phyloP scores from a whole-genome alignment of 176 grass and related monocot species.

The Triticum timopheevii region DNA sequence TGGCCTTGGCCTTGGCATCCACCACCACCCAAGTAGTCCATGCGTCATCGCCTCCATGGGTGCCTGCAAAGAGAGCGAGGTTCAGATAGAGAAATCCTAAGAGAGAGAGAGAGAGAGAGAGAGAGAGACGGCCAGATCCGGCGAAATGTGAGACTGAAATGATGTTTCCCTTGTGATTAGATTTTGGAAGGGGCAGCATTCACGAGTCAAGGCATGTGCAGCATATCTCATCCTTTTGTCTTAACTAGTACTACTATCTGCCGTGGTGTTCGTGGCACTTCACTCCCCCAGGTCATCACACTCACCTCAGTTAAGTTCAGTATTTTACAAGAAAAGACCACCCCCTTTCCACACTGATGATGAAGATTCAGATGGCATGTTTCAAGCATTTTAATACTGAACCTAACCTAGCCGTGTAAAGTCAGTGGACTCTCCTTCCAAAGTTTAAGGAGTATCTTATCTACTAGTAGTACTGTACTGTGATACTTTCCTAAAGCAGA shows the following conservation, averaged over 20 bases:
- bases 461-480: too few species aligned
- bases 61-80: too few species aligned
- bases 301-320: not conserved
- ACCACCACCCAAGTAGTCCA: too few species aligned
- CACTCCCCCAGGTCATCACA: not conserved
- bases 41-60: too few species aligned
- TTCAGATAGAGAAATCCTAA: too few species aligned
- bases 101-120: too few species aligned
- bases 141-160: not conserved
- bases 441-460: not conserved
- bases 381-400: not conserved
- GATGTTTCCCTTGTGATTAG: not conserved
- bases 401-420: not conserved
- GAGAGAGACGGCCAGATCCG: too few species aligned
- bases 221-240: not conserved
- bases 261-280: not conserved
- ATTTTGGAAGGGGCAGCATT: not conserved
- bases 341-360: not conserved
- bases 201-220: not conserved
- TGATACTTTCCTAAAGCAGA: too few species aligned
- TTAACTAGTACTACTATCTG: not conserved
- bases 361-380: not conserved
- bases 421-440: not conserved
- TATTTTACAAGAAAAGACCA: conserved; percentile 4
- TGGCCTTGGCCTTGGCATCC: too few species aligned